A percentile compares a stretch with the other conserved stretches of the same genome.
These are phyloP conservation scores for Penicillium glabrum DNA, from an alignment of 2,329 filamentous ascomycete genomes.

Conservation along the genomic window DNA sequence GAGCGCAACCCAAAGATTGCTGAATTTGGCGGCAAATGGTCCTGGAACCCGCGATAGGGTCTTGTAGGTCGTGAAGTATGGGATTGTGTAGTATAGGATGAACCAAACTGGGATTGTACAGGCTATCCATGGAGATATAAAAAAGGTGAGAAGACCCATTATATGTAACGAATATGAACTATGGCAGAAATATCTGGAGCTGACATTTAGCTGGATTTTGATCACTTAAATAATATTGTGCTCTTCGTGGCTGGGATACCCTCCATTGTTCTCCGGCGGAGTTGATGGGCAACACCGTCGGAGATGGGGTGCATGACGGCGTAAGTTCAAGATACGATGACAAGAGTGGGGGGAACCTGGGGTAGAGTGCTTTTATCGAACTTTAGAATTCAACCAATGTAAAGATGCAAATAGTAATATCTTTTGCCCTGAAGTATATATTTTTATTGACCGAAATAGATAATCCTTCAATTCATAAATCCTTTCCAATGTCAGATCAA, in stretches of 20 bases:
- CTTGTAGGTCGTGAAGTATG: conserved; percentile 16
- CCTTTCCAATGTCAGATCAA: background rate
- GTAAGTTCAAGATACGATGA: background rate
- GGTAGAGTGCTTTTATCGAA: background rate
- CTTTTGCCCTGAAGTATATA: background rate
- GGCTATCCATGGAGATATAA: conserved; percentile 12
- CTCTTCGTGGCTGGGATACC: background rate
- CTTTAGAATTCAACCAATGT: background rate
- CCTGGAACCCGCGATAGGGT: conserved; percentile 14
- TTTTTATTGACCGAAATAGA: background rate
- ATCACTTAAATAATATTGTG: background rate
- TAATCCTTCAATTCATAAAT: background rate
- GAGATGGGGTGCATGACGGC: background rate
- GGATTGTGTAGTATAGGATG: conserved; percentile 15
- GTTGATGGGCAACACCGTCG: background rate
- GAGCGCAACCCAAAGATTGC: conserved; percentile 21
- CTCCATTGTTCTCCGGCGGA: background rate
- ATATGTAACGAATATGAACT: background rate
- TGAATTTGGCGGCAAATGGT: conserved; percentile 19
- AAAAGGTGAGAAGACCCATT: conserved; percentile 13
- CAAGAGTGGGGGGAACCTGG: background rate
- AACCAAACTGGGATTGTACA: conserved; percentile 10
- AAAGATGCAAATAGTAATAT: background rate
- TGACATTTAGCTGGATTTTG: background rate
- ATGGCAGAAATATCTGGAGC: background rate